Base-by-base conservation (phyloP, 2,329 filamentous ascomycete species). In the Fusarium camptoceras region DNA sequence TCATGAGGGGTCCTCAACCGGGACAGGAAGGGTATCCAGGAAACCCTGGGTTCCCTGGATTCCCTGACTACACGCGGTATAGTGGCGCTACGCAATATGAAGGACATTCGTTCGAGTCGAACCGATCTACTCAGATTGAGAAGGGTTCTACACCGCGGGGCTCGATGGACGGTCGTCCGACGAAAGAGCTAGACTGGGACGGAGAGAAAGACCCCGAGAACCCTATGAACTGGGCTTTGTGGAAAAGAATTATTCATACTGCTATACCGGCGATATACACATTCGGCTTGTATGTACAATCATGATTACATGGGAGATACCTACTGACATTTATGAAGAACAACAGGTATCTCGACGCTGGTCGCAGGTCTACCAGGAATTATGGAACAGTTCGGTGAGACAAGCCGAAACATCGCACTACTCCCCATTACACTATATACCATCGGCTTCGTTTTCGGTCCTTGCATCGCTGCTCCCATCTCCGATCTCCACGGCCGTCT, bases 311-410 rank as follows among this genome's bases (percentile, higher is more conserved):
- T 18, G 4, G 9, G 4, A n/a, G 2, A 16, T 4, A 2, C 1
- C 8, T 7, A 16, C 24, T 42, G 11, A 55, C 22, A n/a, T 3
- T 5, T 1, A 12, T 8, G 11, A 16, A 64, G 61, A 18, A 61
- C 61, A 20, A 50, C 49, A 30, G 57, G 61, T 5, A 56, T 64
- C 39, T 64, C 61, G 4, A 64, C 61, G 8, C 57, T 64, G 11
- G 57, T 64, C 9, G 61, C 61, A 6, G 57, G 44, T 20, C 31
- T 64, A 2, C 57, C 56, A 4, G 60, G 34, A 5, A 64, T 64
- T 0, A 55, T 61, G 44, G 12, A 43, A 7, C 30, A 64, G 15
- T 64, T 60, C 7, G 50, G 44, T 4, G 20, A 41, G 20, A 55
- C 49, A 4, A 59, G 42, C 5, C 39, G 61, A 31, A 55, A 55